Conservation (phyloP, 1,139 yeast genomes). For the Candida anutae region DNA sequence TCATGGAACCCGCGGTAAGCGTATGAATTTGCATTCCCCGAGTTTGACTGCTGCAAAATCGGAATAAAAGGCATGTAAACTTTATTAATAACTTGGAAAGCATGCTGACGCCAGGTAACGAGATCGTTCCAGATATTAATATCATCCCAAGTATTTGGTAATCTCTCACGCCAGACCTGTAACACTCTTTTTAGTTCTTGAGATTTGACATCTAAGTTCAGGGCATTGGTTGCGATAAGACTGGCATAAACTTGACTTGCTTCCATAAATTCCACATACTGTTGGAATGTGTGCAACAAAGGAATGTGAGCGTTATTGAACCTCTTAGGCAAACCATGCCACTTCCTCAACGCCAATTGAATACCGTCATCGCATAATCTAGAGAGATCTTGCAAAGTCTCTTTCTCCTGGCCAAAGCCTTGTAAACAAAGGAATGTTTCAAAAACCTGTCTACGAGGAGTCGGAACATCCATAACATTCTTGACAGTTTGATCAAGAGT, state of each 20-base stretch:
- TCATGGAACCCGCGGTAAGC: conserved; percentile 98
- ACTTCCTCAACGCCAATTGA: conserved; percentile 82
- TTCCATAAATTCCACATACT: conserved; percentile 95
- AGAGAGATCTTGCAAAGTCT: conserved; percentile 72
- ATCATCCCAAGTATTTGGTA: conserved; percentile 97
- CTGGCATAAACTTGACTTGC: conserved; percentile 93
- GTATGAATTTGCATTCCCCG: conserved; percentile 75
- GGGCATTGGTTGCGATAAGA: conserved; percentile 83
- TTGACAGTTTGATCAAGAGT: conserved; percentile 91
- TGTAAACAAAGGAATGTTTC: conserved; percentile 91
- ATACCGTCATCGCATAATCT: conserved; percentile 93
- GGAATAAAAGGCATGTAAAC: conserved; percentile 92
- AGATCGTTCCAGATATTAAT: conserved; percentile 96
- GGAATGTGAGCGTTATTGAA: conserved; percentile 86
- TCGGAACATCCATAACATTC: conserved; percentile 97
- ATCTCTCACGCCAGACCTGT: conserved; percentile 96
- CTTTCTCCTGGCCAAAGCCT: conserved; percentile 87
- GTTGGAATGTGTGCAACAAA: conserved; percentile 89
- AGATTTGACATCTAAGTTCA: conserved; percentile 83
- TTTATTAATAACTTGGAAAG: conserved; percentile 92
- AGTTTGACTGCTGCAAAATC: conserved; percentile 66
- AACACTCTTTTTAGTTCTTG: conserved; percentile 90
- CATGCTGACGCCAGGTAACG: conserved; percentile 98
- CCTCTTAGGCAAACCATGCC: conserved; percentile 83
- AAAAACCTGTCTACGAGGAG: conserved; percentile 92